phyloP scores from a whole-genome alignment of 2,329 filamentous ascomycete genomes.

The Pestalotiopsis sp. region DNA sequence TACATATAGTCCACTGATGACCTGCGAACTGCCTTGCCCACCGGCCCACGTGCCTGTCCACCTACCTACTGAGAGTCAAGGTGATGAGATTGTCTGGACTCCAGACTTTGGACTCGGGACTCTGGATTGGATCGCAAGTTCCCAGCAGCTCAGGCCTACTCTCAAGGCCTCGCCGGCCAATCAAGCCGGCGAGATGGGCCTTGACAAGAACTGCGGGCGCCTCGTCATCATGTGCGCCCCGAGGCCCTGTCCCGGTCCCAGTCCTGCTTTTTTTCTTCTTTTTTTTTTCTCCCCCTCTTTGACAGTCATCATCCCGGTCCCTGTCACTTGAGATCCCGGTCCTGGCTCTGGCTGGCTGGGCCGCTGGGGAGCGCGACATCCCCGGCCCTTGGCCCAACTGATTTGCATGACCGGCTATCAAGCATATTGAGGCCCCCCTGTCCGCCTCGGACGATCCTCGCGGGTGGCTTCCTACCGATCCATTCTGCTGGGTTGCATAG shows the following conservation, averaged over 20 bases:
- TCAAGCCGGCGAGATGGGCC: background rate
- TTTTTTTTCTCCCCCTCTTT: background rate
- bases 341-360: background rate
- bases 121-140: background rate
- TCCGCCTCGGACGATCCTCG: slow-evolving; percentile 15
- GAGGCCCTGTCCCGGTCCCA: background rate
- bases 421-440: slow-evolving; percentile 3
- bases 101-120: background rate
- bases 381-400: background rate
- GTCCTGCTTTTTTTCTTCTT: background rate
- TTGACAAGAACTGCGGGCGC: background rate
- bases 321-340: background rate
- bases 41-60: too few relatives aligned
- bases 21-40: too few relatives aligned
- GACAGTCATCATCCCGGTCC: background rate
- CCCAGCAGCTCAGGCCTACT: background rate
- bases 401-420: slow-evolving; percentile 7
- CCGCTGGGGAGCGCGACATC: background rate
- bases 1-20: too few relatives aligned
- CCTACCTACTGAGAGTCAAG: too few relatives aligned
- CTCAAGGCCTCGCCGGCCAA: background rate
- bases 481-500: slow-evolving; percentile 17
- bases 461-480: slow-evolving; percentile 19
- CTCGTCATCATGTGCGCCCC: background rate
- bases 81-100: too few relatives aligned